Percentiles rank a stretch among this genome's conserved stretches.
phyloP scores from a whole-genome alignment of 441 rosid species.

The Erodium moschatum region DNA sequence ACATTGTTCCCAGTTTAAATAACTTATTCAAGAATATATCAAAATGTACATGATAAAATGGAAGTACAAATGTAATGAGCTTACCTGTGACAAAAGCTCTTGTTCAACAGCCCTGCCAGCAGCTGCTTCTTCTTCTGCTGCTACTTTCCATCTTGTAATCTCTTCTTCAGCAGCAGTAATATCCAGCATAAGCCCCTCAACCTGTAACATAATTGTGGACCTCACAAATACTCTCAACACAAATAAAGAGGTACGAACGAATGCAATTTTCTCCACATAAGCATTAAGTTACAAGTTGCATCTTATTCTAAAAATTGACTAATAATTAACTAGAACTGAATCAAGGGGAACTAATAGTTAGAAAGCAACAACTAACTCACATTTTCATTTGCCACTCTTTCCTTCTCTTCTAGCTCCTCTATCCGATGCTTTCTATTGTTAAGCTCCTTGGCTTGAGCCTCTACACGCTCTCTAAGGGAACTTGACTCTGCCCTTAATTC shows the following conservation, averaged over 20 bases:
- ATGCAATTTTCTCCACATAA: conserved; percentile 3
- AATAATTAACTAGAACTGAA: conserved; percentile 7
- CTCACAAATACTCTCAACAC: conserved; percentile 14
- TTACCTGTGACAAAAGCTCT: conserved; percentile 64
- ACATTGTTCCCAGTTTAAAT: no score
- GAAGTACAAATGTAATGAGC: conserved; percentile 5
- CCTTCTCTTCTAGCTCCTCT: conserved; percentile 80
- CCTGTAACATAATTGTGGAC: conserved; percentile 31
- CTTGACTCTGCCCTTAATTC: conserved; percentile 70
- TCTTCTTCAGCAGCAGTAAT: conserved; percentile 95
- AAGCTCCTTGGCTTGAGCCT: conserved; percentile 69
- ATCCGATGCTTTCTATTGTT: conserved; percentile 50
- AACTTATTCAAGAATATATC: no score
- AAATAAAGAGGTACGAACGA: conserved; percentile 1
- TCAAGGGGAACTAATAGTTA: not conserved
- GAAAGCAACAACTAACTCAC: conserved; percentile 36
- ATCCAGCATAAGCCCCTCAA: conserved; percentile 95
- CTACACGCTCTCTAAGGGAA: conserved; percentile 53
- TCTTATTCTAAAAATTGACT: conserved; percentile 3
- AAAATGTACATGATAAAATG: not conserved
- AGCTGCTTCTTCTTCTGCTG: conserved; percentile 97
- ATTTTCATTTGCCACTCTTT: conserved; percentile 80
- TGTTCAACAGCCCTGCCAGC: conserved; percentile 90
- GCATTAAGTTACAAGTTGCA: not conserved
- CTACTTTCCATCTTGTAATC: conserved; percentile 87